These are phyloP conservation scores for Geranomyces variabilis DNA, from an alignment of 192 early-diverging fungal genomes.

Conservation along the genomic window DNA sequence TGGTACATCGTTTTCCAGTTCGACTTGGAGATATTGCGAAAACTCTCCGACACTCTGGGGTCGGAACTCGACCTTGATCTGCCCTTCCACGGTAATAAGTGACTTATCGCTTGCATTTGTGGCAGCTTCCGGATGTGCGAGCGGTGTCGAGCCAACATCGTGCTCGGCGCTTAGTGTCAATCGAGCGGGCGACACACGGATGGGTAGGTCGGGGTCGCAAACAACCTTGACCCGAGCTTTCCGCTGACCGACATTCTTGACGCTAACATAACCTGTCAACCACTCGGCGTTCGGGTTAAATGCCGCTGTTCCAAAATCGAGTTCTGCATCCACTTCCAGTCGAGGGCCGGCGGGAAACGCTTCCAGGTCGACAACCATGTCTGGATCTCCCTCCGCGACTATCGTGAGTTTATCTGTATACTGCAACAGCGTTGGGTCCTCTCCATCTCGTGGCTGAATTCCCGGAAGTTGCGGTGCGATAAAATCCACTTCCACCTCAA, in stretches of 20 bases:
- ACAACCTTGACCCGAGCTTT: slow-evolving; percentile 16
- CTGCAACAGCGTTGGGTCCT: slow-evolving; percentile 5
- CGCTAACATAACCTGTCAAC: slow-evolving; percentile 2
- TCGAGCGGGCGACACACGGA: slow-evolving; percentile 24
- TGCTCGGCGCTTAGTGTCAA: neutral
- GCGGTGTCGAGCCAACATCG: neutral
- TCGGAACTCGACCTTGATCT: slow-evolving; percentile 40
- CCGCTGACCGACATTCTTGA: slow-evolving; percentile 35
- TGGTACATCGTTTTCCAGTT: slow-evolving; percentile 24
- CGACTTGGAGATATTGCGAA: slow-evolving; percentile 28
- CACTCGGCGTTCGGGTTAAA: neutral
- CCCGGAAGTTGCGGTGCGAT: neutral
- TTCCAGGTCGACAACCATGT: slow-evolving; percentile 36
- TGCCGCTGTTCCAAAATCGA: slow-evolving; percentile 51
- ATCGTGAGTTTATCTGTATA: slow-evolving; percentile 18
- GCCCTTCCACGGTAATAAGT: neutral
- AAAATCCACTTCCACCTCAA: neutral
- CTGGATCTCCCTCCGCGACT: slow-evolving; percentile 17
- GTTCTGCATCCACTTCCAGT: slow-evolving; percentile 26
- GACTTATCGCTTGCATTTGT: neutral
- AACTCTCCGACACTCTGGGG: slow-evolving; percentile 30
- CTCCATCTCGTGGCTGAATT: neutral
- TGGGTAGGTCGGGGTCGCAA: slow-evolving; percentile 9
- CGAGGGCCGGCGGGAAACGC: slow-evolving; percentile 37
- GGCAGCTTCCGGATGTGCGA: neutral